Conservation (phyloP, 805 yeast species). For the Sugiyamaella smithiae region DNA sequence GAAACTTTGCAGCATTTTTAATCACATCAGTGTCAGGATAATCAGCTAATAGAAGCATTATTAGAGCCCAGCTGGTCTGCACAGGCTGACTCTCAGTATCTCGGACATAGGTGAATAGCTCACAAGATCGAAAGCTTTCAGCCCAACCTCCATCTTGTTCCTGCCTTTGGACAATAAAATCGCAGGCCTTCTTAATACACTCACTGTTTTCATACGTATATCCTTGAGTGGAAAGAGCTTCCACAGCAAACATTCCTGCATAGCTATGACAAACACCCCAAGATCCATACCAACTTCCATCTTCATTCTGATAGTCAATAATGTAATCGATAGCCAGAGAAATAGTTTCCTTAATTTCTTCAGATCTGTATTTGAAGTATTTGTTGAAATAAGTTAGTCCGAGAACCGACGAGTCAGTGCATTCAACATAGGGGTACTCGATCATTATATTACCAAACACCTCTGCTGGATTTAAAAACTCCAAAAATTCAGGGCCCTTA, state of each 20-base stretch:
- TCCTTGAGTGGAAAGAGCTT: slow-evolving; percentile 75
- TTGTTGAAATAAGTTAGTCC: slow-evolving; percentile 79
- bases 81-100: slow-evolving; percentile 65
- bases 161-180: slow-evolving; percentile 73
- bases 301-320: slow-evolving; percentile 59
- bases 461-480: slow-evolving; percentile 88
- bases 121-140: slow-evolving; percentile 88
- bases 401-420: slow-evolving; percentile 91
- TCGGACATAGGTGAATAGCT: slow-evolving; percentile 71
- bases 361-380: slow-evolving; percentile 59
- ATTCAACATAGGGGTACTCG: slow-evolving; percentile 96
- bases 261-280: slow-evolving; percentile 98
- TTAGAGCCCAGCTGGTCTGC: slow-evolving; percentile 90
- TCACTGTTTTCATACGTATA: slow-evolving; percentile 59
- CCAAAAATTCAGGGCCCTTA: slow-evolving; percentile 74
- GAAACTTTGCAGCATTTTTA: slow-evolving; percentile 55
- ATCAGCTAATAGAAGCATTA: slow-evolving; percentile 74
- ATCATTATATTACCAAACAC: slow-evolving; percentile 98
- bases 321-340: slow-evolving; percentile 72
- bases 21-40: slow-evolving; percentile 71
- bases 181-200: slow-evolving; percentile 73
- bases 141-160: slow-evolving; percentile 96
- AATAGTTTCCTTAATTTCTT: slow-evolving; percentile 68
- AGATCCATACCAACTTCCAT: slow-evolving; percentile 97
- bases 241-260: slow-evolving; percentile 97